Evolutionary conservation across 176 grass and related monocot genomes (phyloP).

Genomic region (Oryza meridionalis): DNA sequence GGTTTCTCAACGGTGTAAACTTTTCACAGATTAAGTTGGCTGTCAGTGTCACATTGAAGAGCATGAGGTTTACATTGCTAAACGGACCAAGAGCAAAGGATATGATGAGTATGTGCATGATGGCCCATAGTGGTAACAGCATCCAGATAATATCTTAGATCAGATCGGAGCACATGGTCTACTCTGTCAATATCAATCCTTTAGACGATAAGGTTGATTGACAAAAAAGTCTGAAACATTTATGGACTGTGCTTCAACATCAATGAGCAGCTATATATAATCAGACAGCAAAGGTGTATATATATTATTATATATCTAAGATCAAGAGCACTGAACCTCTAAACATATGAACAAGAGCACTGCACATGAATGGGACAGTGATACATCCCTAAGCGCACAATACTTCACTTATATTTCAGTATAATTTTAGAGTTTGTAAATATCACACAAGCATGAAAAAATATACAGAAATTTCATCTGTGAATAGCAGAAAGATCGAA

Average conservation of each 20-base stretch:
- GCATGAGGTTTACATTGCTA: not conserved
- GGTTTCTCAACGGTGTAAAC: not conserved
- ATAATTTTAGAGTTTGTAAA: not conserved
- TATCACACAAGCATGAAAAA: not conserved
- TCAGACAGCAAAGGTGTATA: not conserved
- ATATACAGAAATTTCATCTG: not conserved
- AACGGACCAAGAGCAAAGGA: not conserved
- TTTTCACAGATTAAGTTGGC: not conserved
- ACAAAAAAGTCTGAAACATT: not conserved
- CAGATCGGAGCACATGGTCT: not conserved
- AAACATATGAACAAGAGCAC: not conserved
- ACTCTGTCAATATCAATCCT: not conserved
- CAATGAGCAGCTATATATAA: not conserved
- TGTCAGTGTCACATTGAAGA: not conserved
- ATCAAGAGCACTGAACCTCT: not conserved
- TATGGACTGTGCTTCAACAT: not conserved
- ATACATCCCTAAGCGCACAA: not conserved
- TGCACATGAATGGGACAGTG: not conserved
- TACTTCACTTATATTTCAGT: not conserved
- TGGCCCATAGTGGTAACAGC: not conserved
- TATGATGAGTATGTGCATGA: not conserved
- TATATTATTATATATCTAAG: not conserved
- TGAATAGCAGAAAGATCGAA: not conserved
- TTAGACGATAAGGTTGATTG: not conserved
- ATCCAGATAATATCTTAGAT: constrained; percentile 8